phyloP scores from a whole-genome alignment of 108 stramenopile genomes.

The Stephanodiscus minutulus region DNA sequence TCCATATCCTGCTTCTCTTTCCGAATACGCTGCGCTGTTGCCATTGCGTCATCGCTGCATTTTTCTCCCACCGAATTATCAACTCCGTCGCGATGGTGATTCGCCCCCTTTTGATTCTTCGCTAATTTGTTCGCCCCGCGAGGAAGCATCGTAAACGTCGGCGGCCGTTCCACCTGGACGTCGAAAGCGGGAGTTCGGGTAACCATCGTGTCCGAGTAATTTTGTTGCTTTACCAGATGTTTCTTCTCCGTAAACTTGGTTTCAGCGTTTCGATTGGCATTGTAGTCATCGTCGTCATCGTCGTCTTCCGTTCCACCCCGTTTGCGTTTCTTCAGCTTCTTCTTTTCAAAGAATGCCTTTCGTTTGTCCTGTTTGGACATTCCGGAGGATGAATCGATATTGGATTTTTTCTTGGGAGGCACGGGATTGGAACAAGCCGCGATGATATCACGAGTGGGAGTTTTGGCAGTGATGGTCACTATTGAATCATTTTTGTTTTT shows the following conservation, averaged over 20 bases:
- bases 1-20: conserved; percentile 43
- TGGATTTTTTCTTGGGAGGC: not conserved
- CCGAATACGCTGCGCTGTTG: conserved; percentile 24
- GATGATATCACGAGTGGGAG: conserved; percentile 44
- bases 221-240: conserved; percentile 9
- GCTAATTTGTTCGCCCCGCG: conserved; percentile 32
- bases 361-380: conserved; percentile 34
- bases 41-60: not conserved
- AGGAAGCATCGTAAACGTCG: conserved; percentile 37
- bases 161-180: conserved; percentile 48
- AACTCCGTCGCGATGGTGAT: not conserved
- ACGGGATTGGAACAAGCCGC: conserved; percentile 29
- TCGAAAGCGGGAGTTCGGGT: conserved; percentile 17
- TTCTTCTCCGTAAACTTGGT: conserved; percentile 4
- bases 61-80: not conserved
- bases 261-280: not conserved
- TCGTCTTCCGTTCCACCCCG: not conserved
- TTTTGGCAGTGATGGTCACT: conserved; percentile 35
- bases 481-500: not conserved
- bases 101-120: conserved; percentile 15
- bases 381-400: not conserved
- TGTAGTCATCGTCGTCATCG: conserved; percentile 17
- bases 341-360: conserved; percentile 45
- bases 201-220: conserved; percentile 16
- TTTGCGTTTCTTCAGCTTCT: conserved; percentile 47